A percentile compares a stretch with the other conserved stretches of the same genome.
Conservation (phyloP, 2,329 filamentous ascomycete species). For the Nemania sp. region DNA sequence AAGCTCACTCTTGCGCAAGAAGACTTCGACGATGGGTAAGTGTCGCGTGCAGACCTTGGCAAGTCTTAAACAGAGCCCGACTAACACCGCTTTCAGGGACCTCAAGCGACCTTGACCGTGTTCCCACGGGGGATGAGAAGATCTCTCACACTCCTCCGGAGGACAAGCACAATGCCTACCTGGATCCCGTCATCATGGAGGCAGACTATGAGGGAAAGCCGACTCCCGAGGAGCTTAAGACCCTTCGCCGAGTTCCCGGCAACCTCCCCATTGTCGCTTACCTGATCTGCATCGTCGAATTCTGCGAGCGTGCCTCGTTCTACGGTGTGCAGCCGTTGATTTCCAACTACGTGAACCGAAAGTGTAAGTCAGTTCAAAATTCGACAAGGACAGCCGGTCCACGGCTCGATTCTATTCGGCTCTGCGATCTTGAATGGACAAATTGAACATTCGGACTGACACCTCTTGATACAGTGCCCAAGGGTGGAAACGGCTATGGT, state of each 20-base stretch:
- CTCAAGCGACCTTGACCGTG: conserved; percentile 28
- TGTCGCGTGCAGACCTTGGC: background rate
- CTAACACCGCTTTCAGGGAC: conserved; percentile 16
- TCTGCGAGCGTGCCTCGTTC: conserved; percentile 64
- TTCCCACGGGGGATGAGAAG: conserved; percentile 31
- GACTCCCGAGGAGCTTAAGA: conserved; percentile 49
- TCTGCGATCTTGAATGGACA: background rate
- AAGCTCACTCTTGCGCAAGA: conserved; percentile 12
- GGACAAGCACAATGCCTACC: conserved; percentile 32
- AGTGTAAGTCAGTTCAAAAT: conserved; percentile 34
- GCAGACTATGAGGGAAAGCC: conserved; percentile 44
- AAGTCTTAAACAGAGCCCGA: background rate
- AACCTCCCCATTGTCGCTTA: conserved; percentile 57
- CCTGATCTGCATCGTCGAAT: conserved; percentile 61
- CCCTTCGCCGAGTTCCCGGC: conserved; percentile 48
- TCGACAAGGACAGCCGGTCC: background rate
- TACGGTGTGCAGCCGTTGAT: conserved; percentile 59
- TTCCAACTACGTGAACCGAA: conserved; percentile 64
- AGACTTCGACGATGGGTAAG: conserved; percentile 25
- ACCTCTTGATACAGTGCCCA: conserved; percentile 46
- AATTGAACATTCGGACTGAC: conserved; percentile 1
- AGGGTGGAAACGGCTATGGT: conserved; percentile 51
- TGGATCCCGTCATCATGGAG: conserved; percentile 34
- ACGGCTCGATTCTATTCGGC: too few relatives aligned
- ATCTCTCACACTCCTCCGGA: conserved; percentile 27